Evolutionary conservation across 164 flowering plant species (phyloP).

Genomic region (Warburgia ugandensis): DNA sequence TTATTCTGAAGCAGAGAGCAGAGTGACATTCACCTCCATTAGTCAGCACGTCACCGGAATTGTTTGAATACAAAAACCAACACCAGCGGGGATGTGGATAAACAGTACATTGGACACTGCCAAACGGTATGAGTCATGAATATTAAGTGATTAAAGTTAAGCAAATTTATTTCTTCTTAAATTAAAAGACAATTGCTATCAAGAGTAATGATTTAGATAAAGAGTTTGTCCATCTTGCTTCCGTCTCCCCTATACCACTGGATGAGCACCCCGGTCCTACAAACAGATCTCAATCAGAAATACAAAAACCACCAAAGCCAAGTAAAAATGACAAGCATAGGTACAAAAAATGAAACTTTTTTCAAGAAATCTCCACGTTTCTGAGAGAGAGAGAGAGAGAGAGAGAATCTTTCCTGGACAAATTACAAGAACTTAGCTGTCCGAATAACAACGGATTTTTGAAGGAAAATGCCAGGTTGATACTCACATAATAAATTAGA

Average conservation of each 20-base stretch:
- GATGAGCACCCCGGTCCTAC: neutral
- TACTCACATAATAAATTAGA: neutral
- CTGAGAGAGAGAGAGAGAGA: no score
- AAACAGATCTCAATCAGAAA: neutral
- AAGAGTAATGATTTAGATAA: constrained; percentile 72
- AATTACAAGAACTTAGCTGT: no score
- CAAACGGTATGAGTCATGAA: constrained; percentile 4
- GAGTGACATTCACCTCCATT: constrained; percentile 60
- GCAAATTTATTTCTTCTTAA: neutral
- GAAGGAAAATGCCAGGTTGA: neutral
- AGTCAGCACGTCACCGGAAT: constrained; percentile 46
- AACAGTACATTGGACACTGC: constrained; percentile 78
- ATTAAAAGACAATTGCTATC: constrained; percentile 42
- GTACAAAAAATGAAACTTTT: no score
- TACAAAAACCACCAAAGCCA: neutral
- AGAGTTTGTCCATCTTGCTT: constrained; percentile 68
- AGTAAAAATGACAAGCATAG: no score
- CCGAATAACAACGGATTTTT: neutral
- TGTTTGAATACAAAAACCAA: constrained; percentile 81
- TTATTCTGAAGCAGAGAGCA: neutral
- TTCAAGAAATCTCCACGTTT: no score
- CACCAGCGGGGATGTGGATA: constrained; percentile 79
- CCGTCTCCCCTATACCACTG: neutral
- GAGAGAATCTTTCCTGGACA: no score
- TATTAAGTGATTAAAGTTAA: neutral